phyloP scores from a whole-genome alignment of 1,284 basidiomycete species.

The Ceratobasidium sp. region DNA sequence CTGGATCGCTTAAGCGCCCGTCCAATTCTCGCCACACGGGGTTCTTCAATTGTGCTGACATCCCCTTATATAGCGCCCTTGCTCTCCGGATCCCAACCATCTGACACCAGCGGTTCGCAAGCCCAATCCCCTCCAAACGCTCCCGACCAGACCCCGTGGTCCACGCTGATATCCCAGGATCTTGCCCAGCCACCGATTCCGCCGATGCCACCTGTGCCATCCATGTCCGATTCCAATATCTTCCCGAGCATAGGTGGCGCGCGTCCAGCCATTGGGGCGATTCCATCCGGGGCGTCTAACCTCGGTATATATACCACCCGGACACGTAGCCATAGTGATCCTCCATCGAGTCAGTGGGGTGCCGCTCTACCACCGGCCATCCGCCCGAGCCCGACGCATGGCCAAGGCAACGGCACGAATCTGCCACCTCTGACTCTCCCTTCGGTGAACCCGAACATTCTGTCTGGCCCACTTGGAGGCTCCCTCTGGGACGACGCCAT shows the following conservation, averaged over 20 bases:
- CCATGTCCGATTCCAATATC: slow-evolving; percentile 39
- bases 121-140: slow-evolving; percentile 28
- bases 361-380: slow-evolving; percentile 38
- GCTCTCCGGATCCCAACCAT: slow-evolving; percentile 19
- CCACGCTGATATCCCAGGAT: slow-evolving; percentile 4
- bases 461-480: slow-evolving; percentile 1
- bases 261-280: slow-evolving; percentile 29
- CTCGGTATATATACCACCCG: slow-evolving; percentile 38
- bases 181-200: slow-evolving; percentile 22
- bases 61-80: slow-evolving; percentile 14
- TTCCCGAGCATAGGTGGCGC: slow-evolving; percentile 40
- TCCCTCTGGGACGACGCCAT: slow-evolving; percentile 39
- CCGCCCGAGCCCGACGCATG: slow-evolving; percentile 29
- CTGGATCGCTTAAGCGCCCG: slow-evolving; percentile 23
- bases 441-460: slow-evolving; percentile 18
- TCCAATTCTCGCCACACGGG: not conserved
- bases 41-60: slow-evolving; percentile 2
- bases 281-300: slow-evolving; percentile 24
- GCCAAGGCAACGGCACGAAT: slow-evolving; percentile 12
- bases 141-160: slow-evolving; percentile 28
- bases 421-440: slow-evolving; percentile 10
- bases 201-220: slow-evolving; percentile 20
- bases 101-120: slow-evolving; percentile 11
- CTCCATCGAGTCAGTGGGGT: slow-evolving; percentile 40
- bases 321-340: slow-evolving; percentile 41